phyloP scores from a whole-genome alignment of 352 stramenopile genomes.

The Phytophthora pseudosyringae region DNA sequence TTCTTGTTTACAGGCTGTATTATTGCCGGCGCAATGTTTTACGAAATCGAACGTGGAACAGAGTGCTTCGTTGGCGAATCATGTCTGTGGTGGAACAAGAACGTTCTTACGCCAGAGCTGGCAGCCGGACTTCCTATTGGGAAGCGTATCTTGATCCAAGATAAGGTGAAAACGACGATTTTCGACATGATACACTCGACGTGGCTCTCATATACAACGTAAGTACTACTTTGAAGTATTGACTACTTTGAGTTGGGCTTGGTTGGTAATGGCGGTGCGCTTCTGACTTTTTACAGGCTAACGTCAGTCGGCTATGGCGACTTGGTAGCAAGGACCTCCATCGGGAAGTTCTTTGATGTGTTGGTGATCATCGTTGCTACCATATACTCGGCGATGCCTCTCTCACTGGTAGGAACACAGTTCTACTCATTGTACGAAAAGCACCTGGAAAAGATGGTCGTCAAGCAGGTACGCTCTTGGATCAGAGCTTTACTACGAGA shows the following conservation, averaged over 20 bases:
- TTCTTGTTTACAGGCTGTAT: slow-evolving; percentile 78
- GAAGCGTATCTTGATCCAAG: slow-evolving; percentile 76
- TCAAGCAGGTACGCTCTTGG: slow-evolving; percentile 51
- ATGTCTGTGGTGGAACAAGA: slow-evolving; percentile 67
- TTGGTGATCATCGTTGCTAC: slow-evolving; percentile 66
- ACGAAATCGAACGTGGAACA: slow-evolving; percentile 77
- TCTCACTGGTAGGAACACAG: slow-evolving; percentile 74
- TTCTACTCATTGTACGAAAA: slow-evolving; percentile 78
- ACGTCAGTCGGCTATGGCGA: slow-evolving; percentile 84
- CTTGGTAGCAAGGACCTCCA: slow-evolving; percentile 57
- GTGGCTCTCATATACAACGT: slow-evolving; percentile 77
- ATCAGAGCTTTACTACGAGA: neutral
- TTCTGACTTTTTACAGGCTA: slow-evolving; percentile 35
- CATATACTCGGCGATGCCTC: slow-evolving; percentile 80
- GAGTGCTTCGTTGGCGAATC: slow-evolving; percentile 62
- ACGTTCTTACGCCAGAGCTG: slow-evolving; percentile 59
- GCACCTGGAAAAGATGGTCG: slow-evolving; percentile 65
- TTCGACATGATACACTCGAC: slow-evolving; percentile 74
- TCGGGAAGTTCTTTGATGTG: slow-evolving; percentile 73
- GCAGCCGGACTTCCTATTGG: slow-evolving; percentile 42
- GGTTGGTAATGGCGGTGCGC: neutral
- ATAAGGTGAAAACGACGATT: slow-evolving; percentile 49
- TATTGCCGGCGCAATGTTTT: slow-evolving; percentile 66
- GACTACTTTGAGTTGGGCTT: no score
- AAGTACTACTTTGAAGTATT: slow-evolving; percentile 13